Evolutionary conservation across 371 early-diverging fungal genomes (phyloP).

Genomic region (Mucor saturninus): DNA sequence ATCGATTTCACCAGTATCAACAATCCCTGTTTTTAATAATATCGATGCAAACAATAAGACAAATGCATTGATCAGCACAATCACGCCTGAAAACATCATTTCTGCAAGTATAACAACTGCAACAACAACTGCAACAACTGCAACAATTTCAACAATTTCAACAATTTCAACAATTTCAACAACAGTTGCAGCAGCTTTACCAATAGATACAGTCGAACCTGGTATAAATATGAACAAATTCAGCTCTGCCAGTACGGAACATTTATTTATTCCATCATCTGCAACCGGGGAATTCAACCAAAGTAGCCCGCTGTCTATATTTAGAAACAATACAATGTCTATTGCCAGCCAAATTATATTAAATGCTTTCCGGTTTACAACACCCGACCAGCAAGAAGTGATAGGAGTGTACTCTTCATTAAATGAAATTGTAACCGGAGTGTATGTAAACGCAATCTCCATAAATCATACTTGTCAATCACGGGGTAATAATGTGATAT

Average conservation of each 20-base stretch:
- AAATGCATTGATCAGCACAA: background rate
- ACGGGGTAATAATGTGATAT: background rate
- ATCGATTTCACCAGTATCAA: too few species aligned
- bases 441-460: constrained; percentile 11
- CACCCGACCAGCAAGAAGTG: constrained; percentile 8
- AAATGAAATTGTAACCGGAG: constrained; percentile 6
- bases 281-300: constrained; percentile 4
- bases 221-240: background rate
- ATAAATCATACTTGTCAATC: constrained; percentile 20
- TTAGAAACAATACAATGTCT: constrained; percentile 2
- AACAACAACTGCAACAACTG: background rate
- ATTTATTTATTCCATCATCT: background rate
- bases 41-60: too few species aligned
- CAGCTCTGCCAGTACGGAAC: background rate
- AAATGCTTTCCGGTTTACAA: constrained; percentile 8
- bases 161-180: background rate
- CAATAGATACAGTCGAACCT: too few species aligned
- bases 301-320: background rate
- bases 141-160: background rate
- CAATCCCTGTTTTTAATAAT: background rate
- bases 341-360: background rate
- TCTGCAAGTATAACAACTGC: background rate
- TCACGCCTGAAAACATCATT: background rate
- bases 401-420: constrained; percentile 7
- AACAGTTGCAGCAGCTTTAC: too few species aligned